Percentiles rank a stretch among this genome's conserved stretches.
Evolutionary conservation across 129 eudicot species (phyloP).

Genomic region (Smallanthus sonchifolius): DNA sequence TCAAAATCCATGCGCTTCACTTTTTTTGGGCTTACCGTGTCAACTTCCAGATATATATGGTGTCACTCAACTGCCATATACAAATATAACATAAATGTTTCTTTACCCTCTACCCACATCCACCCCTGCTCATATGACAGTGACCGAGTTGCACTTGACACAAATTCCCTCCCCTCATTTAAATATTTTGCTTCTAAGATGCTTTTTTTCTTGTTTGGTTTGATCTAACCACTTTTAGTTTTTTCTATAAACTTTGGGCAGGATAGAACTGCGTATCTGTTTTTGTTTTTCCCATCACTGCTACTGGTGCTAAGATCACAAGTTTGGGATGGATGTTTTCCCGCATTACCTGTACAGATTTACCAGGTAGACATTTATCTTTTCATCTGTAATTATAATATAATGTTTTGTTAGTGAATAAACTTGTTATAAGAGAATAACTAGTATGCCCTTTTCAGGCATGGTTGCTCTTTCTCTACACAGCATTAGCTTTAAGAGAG

Average conservation of each 20-base stretch:
- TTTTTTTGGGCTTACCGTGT: background rate
- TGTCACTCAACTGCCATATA: background rate
- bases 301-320: conserved; percentile 60
- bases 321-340: conserved; percentile 87
- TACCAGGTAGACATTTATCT: conserved; percentile 60
- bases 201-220: conserved; percentile 6
- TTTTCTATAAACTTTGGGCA: conserved; percentile 36
- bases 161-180: background rate
- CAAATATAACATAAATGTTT: background rate
- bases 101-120: background rate
- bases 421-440: conserved; percentile 4
- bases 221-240: background rate
- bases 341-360: conserved; percentile 90
- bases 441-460: conserved; percentile 52
- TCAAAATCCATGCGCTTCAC: background rate
- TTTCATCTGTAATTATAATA: background rate
- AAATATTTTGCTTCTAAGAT: conserved; percentile 7
- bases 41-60: background rate
- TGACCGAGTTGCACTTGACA: background rate
- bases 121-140: background rate
- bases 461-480: conserved; percentile 89
- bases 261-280: conserved; percentile 86
- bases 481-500: conserved; percentile 90
- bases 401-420: background rate
- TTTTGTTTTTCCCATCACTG: conserved; percentile 72